Conservation (phyloP, 208 protist species). For the Acanthamoeba royreba region DNA sequence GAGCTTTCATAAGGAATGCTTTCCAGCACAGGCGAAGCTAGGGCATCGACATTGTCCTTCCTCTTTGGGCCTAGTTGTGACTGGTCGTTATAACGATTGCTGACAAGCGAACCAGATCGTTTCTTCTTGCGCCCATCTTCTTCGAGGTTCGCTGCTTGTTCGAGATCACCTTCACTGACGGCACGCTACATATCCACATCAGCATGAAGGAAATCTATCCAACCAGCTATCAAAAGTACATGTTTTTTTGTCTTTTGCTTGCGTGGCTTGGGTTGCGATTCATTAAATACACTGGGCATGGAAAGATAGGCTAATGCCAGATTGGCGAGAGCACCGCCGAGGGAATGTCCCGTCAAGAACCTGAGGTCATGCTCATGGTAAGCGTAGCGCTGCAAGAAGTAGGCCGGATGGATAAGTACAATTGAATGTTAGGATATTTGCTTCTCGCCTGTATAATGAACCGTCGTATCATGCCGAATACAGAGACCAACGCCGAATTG, state of each 20-base stretch:
- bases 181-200: too few species aligned
- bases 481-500: not conserved
- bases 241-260: not conserved
- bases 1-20: not conserved
- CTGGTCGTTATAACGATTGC: too few species aligned
- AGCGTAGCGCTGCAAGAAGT: not conserved
- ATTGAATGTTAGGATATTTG: not conserved
- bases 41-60: too few species aligned
- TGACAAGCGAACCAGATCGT: too few species aligned
- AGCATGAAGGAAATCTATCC: too few species aligned
- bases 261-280: not conserved
- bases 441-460: not conserved
- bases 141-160: too few species aligned
- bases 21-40: too few species aligned
- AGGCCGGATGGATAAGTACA: not conserved
- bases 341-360: not conserved
- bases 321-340: conserved; percentile 23
- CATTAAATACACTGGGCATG: not conserved
- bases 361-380: not conserved
- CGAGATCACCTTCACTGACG: too few species aligned
- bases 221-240: not conserved
- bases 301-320: not conserved
- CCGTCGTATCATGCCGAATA: not conserved
- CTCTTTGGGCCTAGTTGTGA: too few species aligned
- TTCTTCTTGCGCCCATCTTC: too few species aligned